Evolutionary conservation across 352 stramenopile species (phyloP).

Genomic region (Phytophthora lateralis): DNA sequence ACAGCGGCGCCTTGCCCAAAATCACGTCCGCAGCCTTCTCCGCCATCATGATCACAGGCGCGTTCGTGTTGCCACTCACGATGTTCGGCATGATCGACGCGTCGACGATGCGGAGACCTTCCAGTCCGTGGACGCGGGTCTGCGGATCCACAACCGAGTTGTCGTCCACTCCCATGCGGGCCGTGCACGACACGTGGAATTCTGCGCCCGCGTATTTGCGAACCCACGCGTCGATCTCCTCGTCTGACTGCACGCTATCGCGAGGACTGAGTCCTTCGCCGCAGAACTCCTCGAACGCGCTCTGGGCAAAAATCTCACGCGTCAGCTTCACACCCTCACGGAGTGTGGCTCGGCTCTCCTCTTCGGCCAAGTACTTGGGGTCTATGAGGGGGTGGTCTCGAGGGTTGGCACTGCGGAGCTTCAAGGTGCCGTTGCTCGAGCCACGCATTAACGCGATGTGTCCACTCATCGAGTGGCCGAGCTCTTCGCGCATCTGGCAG

Average conservation of each 20-base stretch:
- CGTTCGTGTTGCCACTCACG: slow-evolving; percentile 94
- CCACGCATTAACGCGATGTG: slow-evolving; percentile 85
- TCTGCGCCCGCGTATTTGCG: slow-evolving; percentile 76
- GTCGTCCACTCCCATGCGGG: slow-evolving; percentile 77
- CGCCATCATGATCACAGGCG: slow-evolving; percentile 91
- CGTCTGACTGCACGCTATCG: slow-evolving; percentile 55
- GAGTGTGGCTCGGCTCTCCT: slow-evolving; percentile 70
- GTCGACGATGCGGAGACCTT: slow-evolving; percentile 91
- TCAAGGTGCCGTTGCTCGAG: slow-evolving; percentile 74
- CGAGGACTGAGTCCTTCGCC: slow-evolving; percentile 69
- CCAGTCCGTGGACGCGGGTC: slow-evolving; percentile 83
- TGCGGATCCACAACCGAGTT: slow-evolving; percentile 86
- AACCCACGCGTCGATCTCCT: slow-evolving; percentile 82
- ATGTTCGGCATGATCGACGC: slow-evolving; percentile 94
- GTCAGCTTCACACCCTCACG: slow-evolving; percentile 72
- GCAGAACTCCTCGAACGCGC: slow-evolving; percentile 78
- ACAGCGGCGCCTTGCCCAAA: slow-evolving; percentile 57
- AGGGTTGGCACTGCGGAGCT: slow-evolving; percentile 71
- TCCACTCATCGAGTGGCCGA: slow-evolving; percentile 77
- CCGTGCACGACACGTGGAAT: slow-evolving; percentile 88
- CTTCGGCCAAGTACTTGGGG: slow-evolving; percentile 83
- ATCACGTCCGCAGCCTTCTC: slow-evolving; percentile 94
- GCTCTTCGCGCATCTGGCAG: slow-evolving; percentile 35
- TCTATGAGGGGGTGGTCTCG: slow-evolving; percentile 77
- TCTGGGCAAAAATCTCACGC: slow-evolving; percentile 85